These are phyloP conservation scores for Dothiorella sarmentorum DNA, from an alignment of 2,329 filamentous ascomycete genomes.

Conservation along the genomic window DNA sequence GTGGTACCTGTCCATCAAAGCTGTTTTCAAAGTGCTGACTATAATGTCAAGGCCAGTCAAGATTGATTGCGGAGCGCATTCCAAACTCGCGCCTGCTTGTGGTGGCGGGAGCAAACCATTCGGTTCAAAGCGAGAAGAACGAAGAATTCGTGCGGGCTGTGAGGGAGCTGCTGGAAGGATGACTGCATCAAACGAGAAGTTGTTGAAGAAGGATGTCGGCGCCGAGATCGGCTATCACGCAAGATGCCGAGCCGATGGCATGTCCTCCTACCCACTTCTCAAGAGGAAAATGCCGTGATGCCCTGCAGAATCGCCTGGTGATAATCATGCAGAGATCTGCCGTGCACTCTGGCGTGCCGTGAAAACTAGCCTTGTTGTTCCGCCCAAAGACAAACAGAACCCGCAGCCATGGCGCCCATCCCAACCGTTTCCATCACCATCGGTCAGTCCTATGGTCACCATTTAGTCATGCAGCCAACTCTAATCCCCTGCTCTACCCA, in stretches of 20 bases:
- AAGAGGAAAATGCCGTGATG: not conserved
- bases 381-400: not conserved
- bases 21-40: not conserved
- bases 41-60: conserved; percentile 25
- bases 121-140: conserved; percentile 38
- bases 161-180: conserved; percentile 3
- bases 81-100: conserved; percentile 29
- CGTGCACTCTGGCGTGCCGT: not conserved
- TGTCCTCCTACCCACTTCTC: not conserved
- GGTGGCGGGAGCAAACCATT: conserved; percentile 35
- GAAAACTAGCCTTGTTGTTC: not conserved
- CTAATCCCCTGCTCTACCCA: not conserved
- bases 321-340: not conserved
- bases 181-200: not conserved
- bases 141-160: conserved; percentile 26
- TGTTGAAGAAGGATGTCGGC: no score
- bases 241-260: conserved; percentile 9
- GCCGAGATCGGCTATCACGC: conserved; percentile 14
- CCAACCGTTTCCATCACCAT: conserved; percentile 14
- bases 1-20: not conserved
- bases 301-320: no score
- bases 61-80: conserved; percentile 29
- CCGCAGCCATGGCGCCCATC: not conserved
- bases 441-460: not conserved
- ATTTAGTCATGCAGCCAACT: no score